Conservation (phyloP, 192 early-diverging fungal species). For the Podila verticillata region DNA sequence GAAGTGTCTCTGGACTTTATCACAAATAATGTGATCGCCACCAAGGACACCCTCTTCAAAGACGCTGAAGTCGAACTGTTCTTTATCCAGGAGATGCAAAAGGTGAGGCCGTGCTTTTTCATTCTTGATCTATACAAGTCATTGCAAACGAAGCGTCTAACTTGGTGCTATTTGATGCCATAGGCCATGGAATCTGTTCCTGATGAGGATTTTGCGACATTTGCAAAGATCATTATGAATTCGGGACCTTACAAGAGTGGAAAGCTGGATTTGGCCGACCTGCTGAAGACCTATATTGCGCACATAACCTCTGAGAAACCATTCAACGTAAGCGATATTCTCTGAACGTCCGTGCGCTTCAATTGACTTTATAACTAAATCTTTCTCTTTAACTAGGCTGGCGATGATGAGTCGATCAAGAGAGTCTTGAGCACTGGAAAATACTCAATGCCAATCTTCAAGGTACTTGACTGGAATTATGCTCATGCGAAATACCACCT, state of each 20-base stretch:
- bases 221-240: constrained; percentile 47
- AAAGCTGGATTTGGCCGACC: constrained; percentile 18
- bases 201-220: constrained; percentile 26
- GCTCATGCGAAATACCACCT: neutral
- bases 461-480: constrained; percentile 7
- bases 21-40: constrained; percentile 28
- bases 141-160: neutral
- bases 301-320: constrained; percentile 37
- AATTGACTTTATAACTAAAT: neutral
- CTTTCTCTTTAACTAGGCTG: constrained; percentile 6
- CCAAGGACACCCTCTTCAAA: constrained; percentile 14
- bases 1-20: constrained; percentile 34
- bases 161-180: neutral
- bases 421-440: constrained; percentile 37
- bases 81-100: constrained; percentile 37
- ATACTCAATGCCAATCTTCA: constrained; percentile 39
- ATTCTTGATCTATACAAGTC: neutral
- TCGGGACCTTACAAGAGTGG: constrained; percentile 31
- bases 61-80: constrained; percentile 42
- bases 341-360: neutral
- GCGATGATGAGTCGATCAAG: constrained; percentile 28
- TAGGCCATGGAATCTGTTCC: constrained; percentile 47
- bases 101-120: constrained; percentile 2
- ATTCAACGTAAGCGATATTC: constrained; percentile 19
- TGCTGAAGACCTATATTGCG: constrained; percentile 14